A percentile compares a stretch with the other conserved stretches of the same genome.
Evolutionary conservation across 2,329 filamentous ascomycete genomes (phyloP).

Genomic region (Ceratocystis variospora): DNA sequence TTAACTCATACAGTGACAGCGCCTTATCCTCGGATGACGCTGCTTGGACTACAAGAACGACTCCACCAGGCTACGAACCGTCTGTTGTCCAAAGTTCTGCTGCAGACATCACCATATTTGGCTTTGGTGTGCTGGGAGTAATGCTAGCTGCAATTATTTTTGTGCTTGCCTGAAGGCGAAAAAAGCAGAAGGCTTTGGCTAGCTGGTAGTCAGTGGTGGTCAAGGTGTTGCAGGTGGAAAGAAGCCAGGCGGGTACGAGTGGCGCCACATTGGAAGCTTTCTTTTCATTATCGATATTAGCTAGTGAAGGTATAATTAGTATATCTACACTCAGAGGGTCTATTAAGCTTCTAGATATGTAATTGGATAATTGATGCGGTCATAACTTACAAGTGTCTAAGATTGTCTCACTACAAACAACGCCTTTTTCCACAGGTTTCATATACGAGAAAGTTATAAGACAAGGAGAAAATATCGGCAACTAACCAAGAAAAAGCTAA

Average conservation of each 20-base stretch:
- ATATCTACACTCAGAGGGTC: background rate
- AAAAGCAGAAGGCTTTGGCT: background rate
- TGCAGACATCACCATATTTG: background rate
- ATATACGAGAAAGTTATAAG: too few species aligned
- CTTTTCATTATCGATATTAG: background rate
- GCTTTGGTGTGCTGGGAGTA: constrained; percentile 5
- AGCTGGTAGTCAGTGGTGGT: background rate
- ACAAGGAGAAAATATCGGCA: background rate
- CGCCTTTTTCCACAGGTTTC: too few species aligned
- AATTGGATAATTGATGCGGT: background rate
- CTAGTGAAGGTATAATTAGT: background rate
- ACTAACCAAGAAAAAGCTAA: background rate
- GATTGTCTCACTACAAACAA: too few species aligned
- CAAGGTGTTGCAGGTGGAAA: background rate
- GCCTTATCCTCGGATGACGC: background rate
- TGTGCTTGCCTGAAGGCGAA: constrained; percentile 4
- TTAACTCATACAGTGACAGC: background rate
- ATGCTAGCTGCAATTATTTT: constrained; percentile 7
- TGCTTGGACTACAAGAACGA: background rate
- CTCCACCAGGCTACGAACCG: background rate
- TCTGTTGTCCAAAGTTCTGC: constrained; percentile 9
- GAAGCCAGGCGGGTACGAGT: background rate
- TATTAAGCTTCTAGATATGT: background rate
- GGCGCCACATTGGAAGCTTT: background rate
- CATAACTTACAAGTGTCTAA: too few species aligned